These are phyloP conservation scores for Leptoxyphium fumago DNA, from an alignment of 2,329 filamentous ascomycete genomes.

Conservation along the genomic window DNA sequence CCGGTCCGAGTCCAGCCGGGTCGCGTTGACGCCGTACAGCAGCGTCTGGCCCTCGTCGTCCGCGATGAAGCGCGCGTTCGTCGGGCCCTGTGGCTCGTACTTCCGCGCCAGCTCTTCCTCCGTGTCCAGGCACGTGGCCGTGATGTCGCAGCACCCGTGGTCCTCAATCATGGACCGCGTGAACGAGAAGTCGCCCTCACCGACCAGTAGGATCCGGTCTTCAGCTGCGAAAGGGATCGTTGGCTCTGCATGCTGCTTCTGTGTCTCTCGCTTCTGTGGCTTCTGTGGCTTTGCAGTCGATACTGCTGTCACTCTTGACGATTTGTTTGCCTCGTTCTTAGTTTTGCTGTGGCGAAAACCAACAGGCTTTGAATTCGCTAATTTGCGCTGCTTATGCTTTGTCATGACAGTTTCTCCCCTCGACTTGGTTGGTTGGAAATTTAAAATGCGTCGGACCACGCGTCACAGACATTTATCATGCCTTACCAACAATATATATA, in stretches of 20 bases:
- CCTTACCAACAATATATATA: too few species aligned
- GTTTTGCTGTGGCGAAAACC: slow-evolving; percentile 2
- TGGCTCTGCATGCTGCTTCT: slow-evolving; percentile 23
- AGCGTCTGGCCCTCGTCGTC: slow-evolving; percentile 33
- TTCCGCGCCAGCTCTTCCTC: slow-evolving; percentile 48
- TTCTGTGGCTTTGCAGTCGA: neutral
- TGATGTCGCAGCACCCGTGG: slow-evolving; percentile 51
- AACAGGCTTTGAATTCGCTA: slow-evolving; percentile 3
- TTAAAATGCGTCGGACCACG: neutral
- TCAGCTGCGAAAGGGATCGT: slow-evolving; percentile 52
- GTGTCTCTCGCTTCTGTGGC: slow-evolving; percentile 2
- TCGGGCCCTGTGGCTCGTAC: slow-evolving; percentile 48
- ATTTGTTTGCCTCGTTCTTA: slow-evolving; percentile 1
- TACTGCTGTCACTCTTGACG: neutral
- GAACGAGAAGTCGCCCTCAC: slow-evolving; percentile 71
- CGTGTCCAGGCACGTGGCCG: slow-evolving; percentile 54
- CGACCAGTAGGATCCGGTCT: slow-evolving; percentile 59
- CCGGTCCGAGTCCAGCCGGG: slow-evolving; percentile 38
- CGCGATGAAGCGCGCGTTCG: slow-evolving; percentile 41
- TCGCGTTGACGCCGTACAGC: slow-evolving; percentile 52
- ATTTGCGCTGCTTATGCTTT: slow-evolving; percentile 15
- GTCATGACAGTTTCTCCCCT: slow-evolving; percentile 6
- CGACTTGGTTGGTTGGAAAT: neutral
- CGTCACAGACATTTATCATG: too few species aligned
- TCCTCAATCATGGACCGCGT: slow-evolving; percentile 49